phyloP scores from a whole-genome alignment of 2,329 filamentous ascomycete genomes.

The Nemania sp. region DNA sequence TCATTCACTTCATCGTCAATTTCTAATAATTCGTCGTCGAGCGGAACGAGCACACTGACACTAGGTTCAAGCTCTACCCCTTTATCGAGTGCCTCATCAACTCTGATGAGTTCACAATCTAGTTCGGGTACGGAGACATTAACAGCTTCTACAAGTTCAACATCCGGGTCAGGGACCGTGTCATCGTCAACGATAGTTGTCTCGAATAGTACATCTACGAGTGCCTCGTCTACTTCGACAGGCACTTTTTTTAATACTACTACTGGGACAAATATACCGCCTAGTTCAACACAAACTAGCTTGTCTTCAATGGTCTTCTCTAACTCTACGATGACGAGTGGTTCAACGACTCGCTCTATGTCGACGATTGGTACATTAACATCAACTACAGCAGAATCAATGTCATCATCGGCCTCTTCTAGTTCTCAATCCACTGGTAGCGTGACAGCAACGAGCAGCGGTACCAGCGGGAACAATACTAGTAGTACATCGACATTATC shows the following conservation, averaged over 20 bases:
- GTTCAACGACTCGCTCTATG: neutral
- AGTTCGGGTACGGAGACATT: slow-evolving; percentile 1
- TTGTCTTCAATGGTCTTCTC: slow-evolving; percentile 3
- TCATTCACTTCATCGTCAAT: slow-evolving; percentile 8
- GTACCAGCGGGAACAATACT: neutral
- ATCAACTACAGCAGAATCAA: slow-evolving; percentile 2
- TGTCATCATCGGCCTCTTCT: neutral
- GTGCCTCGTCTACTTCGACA: neutral
- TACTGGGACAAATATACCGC: slow-evolving; percentile 4
- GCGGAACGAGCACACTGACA: slow-evolving; percentile 3
- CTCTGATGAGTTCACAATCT: neutral
- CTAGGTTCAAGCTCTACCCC: neutral
- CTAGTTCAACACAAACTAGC: neutral
- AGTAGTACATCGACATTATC: slow-evolving; percentile 5
- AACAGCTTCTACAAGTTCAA: neutral
- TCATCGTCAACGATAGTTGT: neutral
- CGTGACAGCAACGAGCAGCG: slow-evolving; percentile 12
- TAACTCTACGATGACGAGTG: slow-evolving; percentile 14
- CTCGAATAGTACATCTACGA: slow-evolving; percentile 4
- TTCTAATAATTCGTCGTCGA: neutral
- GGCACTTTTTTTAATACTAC: neutral
- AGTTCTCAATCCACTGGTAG: neutral
- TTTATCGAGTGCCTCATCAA: neutral
- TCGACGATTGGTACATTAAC: slow-evolving; percentile 4
- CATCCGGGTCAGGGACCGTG: neutral